A percentile compares a stretch with the other conserved stretches of the same genome.
phyloP scores from a whole-genome alignment of 768 basidiomycete species.

The Daedalea quercina region DNA sequence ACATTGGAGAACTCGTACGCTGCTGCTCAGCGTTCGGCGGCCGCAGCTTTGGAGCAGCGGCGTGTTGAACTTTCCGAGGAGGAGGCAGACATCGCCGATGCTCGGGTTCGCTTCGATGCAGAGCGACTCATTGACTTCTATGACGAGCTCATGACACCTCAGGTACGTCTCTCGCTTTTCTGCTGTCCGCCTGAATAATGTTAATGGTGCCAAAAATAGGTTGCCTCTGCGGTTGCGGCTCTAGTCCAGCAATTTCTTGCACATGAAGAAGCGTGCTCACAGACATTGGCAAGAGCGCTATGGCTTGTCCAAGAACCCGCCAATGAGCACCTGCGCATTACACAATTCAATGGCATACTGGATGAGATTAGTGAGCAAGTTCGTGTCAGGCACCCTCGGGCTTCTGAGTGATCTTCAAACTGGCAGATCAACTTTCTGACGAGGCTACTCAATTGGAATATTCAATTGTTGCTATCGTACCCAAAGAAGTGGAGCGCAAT shows the following conservation, averaged over 20 bases:
- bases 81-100: constrained; percentile 37
- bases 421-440: neutral
- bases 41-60: constrained; percentile 30
- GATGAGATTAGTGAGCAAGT: constrained; percentile 8
- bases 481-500: neutral
- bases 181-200: neutral
- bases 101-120: constrained; percentile 35
- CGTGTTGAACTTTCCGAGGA: constrained; percentile 28
- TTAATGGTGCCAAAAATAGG: too few relatives aligned
- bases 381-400: neutral
- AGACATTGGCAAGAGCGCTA: constrained; percentile 1
- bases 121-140: constrained; percentile 38
- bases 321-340: constrained; percentile 7
- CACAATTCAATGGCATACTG: constrained; percentile 4
- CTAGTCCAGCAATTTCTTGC: constrained; percentile 11
- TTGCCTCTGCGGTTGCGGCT: neutral
- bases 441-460: neutral
- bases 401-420: neutral
- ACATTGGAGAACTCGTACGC: constrained; percentile 46
- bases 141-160: constrained; percentile 35
- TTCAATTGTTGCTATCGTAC: neutral
- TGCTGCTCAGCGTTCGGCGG: constrained; percentile 30
- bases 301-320: neutral
- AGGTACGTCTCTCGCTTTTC: constrained; percentile 19
- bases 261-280: constrained; percentile 19